Conservation (phyloP, 1,284 basidiomycete genomes). For the Apiotrichum veenhuisii region DNA sequence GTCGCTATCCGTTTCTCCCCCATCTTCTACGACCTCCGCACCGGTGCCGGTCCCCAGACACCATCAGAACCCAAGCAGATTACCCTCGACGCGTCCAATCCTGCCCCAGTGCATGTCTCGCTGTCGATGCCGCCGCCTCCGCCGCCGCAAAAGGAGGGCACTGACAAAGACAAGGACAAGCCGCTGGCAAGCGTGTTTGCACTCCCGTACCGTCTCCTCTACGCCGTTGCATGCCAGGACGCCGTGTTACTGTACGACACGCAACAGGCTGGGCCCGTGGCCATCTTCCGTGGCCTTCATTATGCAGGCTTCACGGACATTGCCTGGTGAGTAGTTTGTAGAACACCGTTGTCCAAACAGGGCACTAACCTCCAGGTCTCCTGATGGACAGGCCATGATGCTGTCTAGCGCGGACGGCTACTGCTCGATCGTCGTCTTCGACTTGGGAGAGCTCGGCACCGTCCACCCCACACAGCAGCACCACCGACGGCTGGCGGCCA, state of each 20-base stretch:
- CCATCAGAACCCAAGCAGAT: slow-evolving; percentile 55
- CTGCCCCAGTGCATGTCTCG: slow-evolving; percentile 40
- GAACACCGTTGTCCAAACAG: no score
- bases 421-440: slow-evolving; percentile 79
- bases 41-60: slow-evolving; percentile 53
- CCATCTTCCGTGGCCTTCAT: slow-evolving; percentile 89
- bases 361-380: slow-evolving; percentile 65
- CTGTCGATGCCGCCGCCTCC: slow-evolving; percentile 49
- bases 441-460: slow-evolving; percentile 80
- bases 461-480: slow-evolving; percentile 83
- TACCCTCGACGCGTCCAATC: slow-evolving; percentile 67
- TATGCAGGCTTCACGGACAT: slow-evolving; percentile 98
- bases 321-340: slow-evolving; percentile 66
- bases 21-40: slow-evolving; percentile 80
- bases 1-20: slow-evolving; percentile 93
- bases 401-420: slow-evolving; percentile 93
- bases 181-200: slow-evolving; percentile 62
- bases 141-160: slow-evolving; percentile 43
- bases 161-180: slow-evolving; percentile 25
- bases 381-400: slow-evolving; percentile 89
- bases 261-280: slow-evolving; percentile 88
- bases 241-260: slow-evolving; percentile 94
- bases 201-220: slow-evolving; percentile 89
- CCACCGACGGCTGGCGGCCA: slow-evolving; percentile 76
- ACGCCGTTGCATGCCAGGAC: slow-evolving; percentile 95